Conservation (phyloP, 2,329 filamentous ascomycete genomes). For the Phaeomoniella chlamydospora region DNA sequence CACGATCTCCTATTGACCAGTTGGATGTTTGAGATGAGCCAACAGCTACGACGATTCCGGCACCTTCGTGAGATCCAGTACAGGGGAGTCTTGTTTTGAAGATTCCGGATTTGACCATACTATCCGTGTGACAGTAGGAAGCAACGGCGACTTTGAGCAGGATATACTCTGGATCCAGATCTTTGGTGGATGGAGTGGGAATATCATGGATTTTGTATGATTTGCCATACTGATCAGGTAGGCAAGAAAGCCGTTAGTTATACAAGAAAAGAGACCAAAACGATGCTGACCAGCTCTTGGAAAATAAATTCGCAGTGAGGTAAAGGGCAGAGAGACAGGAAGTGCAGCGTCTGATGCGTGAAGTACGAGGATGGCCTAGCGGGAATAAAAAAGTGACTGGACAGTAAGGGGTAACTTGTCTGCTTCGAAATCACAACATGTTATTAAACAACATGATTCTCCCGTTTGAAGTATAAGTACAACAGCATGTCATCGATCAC, state of each 20-base stretch:
- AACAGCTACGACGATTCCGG: slow-evolving; percentile 37
- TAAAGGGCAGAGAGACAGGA: neutral
- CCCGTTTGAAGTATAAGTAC: too few species aligned
- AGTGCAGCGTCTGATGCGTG: too few species aligned
- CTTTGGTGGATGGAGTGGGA: slow-evolving; percentile 27
- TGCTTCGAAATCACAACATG: too few species aligned
- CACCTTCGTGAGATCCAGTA: slow-evolving; percentile 43
- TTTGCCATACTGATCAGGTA: slow-evolving; percentile 27
- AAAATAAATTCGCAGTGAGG: neutral
- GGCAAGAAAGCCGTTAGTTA: neutral
- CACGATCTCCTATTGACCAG: slow-evolving; percentile 36
- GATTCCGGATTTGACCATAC: slow-evolving; percentile 36
- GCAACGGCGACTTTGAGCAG: slow-evolving; percentile 45
- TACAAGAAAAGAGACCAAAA: neutral
- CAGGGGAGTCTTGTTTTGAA: slow-evolving; percentile 34
- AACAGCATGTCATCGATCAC: too few species aligned
- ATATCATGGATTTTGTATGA: slow-evolving; percentile 39
- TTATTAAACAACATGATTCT: too few species aligned
- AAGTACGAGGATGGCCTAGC: too few species aligned
- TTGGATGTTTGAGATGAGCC: slow-evolving; percentile 24
- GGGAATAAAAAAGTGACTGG: too few species aligned
- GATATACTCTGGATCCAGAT: slow-evolving; percentile 36
- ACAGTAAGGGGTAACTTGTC: too few species aligned
- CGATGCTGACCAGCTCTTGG: neutral
- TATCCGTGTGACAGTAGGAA: slow-evolving; percentile 49